These are phyloP conservation scores for Rhododendron kiyosumense DNA, from an alignment of 148 eudicot species.

Conservation along the genomic window DNA sequence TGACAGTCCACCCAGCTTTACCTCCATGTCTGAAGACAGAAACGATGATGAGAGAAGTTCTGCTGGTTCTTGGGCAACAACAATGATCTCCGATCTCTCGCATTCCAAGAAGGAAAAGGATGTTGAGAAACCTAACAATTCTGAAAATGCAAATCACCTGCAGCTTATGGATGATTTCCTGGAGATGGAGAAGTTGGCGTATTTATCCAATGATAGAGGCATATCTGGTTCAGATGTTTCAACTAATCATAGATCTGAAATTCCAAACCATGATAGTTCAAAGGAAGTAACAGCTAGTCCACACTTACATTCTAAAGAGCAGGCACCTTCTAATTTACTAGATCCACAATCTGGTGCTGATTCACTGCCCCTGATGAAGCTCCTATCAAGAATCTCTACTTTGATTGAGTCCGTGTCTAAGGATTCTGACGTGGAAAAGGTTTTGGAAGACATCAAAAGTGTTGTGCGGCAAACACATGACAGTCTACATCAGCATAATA, in stretches of 20 bases:
- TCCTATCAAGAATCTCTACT: constrained; percentile 52
- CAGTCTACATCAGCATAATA: constrained; percentile 29
- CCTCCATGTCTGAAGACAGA: constrained; percentile 81
- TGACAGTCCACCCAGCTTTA: constrained; percentile 61
- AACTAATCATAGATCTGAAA: constrained; percentile 19
- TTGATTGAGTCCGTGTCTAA: constrained; percentile 52
- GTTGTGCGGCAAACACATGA: constrained; percentile 49
- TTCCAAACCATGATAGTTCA: constrained; percentile 16
- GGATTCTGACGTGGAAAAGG: constrained; percentile 47
- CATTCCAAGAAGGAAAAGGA: constrained; percentile 42
- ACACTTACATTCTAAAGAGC: constrained; percentile 24
- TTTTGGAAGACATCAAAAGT: constrained; percentile 51
- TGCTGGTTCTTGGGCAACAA: constrained; percentile 81
- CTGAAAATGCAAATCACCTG: constrained; percentile 57
- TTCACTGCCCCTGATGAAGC: constrained; percentile 30
- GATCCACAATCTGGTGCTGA: constrained; percentile 26
- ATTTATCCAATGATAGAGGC: constrained; percentile 40
- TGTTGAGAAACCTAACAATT: constrained; percentile 42
- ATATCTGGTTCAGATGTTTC: constrained; percentile 20
- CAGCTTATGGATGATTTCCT: constrained; percentile 98
- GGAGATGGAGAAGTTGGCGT: constrained; percentile 97
- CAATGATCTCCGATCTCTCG: constrained; percentile 52
- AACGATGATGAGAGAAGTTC: constrained; percentile 71
- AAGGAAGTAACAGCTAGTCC: constrained; percentile 10
- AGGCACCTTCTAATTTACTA: constrained; percentile 12